Conservation (phyloP, 257 asterid genomes). For the Verbascum thapsus region DNA sequence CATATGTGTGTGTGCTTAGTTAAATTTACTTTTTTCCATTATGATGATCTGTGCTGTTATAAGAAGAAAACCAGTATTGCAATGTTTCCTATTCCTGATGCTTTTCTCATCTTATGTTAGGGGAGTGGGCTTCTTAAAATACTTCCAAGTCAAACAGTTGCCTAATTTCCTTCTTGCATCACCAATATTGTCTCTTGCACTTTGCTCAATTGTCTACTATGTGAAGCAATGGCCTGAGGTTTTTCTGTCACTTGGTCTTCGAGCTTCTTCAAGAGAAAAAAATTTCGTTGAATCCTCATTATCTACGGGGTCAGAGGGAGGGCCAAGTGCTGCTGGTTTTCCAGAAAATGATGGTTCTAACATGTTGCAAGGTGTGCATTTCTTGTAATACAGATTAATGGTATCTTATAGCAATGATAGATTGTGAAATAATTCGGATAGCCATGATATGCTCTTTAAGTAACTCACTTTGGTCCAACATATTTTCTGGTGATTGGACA, state of each 20-base stretch:
- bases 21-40: slow-evolving; percentile 11
- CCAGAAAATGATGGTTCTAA: slow-evolving; percentile 33
- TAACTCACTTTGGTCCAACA: background rate
- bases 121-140: slow-evolving; percentile 93
- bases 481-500: slow-evolving; percentile 13
- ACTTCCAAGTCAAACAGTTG: slow-evolving; percentile 82
- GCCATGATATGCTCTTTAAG: too few species aligned
- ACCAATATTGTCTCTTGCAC: slow-evolving; percentile 77
- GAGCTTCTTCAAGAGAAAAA: slow-evolving; percentile 38
- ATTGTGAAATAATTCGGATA: slow-evolving; percentile 9
- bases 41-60: slow-evolving; percentile 21
- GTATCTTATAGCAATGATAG: slow-evolving; percentile 15
- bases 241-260: slow-evolving; percentile 76
- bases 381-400: slow-evolving; percentile 15
- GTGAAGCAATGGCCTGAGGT: slow-evolving; percentile 71
- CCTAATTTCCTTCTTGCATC: slow-evolving; percentile 93
- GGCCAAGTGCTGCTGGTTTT: slow-evolving; percentile 30
- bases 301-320: slow-evolving; percentile 34
- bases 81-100: slow-evolving; percentile 24
- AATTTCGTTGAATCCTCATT: slow-evolving; percentile 36
- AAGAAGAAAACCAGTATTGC: background rate
- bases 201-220: slow-evolving; percentile 64
- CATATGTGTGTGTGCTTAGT: background rate
- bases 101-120: slow-evolving; percentile 45
- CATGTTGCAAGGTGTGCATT: slow-evolving; percentile 51